Evolutionary conservation across 2,329 filamentous ascomycete species (phyloP).

Genomic region (Fusarium austroafricanum): DNA sequence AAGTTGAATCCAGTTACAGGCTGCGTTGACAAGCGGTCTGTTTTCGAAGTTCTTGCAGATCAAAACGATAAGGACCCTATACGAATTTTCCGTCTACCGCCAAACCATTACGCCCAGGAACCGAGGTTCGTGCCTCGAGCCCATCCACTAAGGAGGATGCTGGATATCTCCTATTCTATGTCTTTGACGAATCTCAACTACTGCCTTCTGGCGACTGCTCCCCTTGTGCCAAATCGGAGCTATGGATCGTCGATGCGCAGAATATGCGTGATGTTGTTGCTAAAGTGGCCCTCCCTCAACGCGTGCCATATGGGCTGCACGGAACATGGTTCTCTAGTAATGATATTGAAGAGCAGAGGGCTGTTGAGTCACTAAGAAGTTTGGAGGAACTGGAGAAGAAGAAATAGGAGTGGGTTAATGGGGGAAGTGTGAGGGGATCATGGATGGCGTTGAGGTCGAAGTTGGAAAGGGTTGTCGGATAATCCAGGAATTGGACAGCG

Average conservation of each 20-base stretch:
- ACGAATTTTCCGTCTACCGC: constrained; percentile 70
- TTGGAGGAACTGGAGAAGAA: constrained; percentile 2
- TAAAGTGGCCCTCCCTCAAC: constrained; percentile 69
- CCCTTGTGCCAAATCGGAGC: constrained; percentile 63
- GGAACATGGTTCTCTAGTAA: constrained; percentile 69
- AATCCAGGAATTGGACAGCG: neutral
- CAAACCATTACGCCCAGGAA: constrained; percentile 73
- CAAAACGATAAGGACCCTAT: constrained; percentile 65
- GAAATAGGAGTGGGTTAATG: neutral
- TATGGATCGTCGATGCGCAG: constrained; percentile 75
- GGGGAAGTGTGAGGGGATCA: neutral
- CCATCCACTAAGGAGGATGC: constrained; percentile 66
- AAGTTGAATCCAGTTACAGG: constrained; percentile 65
- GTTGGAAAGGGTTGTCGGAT: constrained; percentile 9
- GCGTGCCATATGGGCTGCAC: constrained; percentile 77
- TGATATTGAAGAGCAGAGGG: constrained; percentile 62
- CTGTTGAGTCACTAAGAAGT: constrained; percentile 25
- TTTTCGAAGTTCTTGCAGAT: constrained; percentile 63
- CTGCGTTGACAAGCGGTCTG: constrained; percentile 68
- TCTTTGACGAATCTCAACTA: constrained; percentile 76
- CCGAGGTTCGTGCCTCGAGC: constrained; percentile 70
- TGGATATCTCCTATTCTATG: constrained; percentile 75
- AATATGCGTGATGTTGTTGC: constrained; percentile 71
- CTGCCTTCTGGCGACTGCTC: constrained; percentile 60
- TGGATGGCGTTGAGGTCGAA: neutral